These are phyloP conservation scores for Ustilago bromivora DNA, from an alignment of 1,284 basidiomycete species.

Conservation along the genomic window DNA sequence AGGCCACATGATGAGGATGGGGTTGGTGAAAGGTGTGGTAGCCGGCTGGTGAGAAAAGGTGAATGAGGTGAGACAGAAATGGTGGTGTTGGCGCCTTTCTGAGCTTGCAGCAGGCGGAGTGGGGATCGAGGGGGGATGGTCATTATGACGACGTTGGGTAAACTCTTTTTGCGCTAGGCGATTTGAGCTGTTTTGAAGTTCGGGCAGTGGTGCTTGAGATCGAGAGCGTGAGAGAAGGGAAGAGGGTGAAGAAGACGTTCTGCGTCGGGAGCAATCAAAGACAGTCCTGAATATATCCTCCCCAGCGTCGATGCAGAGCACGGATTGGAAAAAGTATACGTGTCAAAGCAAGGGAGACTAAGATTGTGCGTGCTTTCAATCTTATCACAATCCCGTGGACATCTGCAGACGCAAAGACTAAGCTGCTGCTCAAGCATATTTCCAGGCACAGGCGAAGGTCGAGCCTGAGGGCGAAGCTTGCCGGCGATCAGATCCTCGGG, in stretches of 20 bases:
- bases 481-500: background rate
- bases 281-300: background rate
- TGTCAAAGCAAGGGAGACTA: background rate
- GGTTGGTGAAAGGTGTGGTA: background rate
- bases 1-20: background rate
- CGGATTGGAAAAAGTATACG: background rate
- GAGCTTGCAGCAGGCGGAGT: background rate
- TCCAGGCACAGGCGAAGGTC: background rate
- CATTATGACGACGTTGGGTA: background rate
- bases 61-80: background rate
- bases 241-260: background rate
- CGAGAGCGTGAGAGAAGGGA: background rate
- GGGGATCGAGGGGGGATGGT: background rate
- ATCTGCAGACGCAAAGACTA: background rate
- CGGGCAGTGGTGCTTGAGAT: background rate
- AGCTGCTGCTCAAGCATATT: background rate
- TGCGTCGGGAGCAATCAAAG: background rate
- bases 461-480: background rate
- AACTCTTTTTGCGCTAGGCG: background rate
- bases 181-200: background rate
- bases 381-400: background rate
- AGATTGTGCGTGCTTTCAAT: background rate
- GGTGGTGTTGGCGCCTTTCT: background rate
- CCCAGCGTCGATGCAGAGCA: background rate
- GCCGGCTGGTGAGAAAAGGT: background rate